A percentile compares a stretch with the other conserved stretches of the same genome.
Evolutionary conservation across 805 yeast genomes (phyloP).

Genomic region (Candida gorgasii): DNA sequence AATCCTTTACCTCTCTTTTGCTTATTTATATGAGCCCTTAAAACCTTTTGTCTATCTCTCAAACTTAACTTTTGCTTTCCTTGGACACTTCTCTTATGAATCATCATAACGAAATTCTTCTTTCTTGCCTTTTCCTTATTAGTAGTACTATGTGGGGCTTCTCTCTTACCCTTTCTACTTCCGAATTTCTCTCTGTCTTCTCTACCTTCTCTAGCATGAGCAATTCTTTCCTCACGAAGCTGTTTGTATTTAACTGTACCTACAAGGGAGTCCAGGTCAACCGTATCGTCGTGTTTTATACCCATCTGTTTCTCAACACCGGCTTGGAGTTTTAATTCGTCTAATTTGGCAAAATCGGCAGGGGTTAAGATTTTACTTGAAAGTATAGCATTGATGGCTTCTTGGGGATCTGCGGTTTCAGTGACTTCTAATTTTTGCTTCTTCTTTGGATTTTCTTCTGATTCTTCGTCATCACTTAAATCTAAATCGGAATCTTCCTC

Average conservation of each 20-base stretch:
- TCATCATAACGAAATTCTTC: conserved; percentile 99
- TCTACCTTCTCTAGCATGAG: conserved; percentile 84
- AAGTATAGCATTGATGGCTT: conserved; percentile 50
- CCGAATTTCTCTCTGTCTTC: conserved; percentile 92
- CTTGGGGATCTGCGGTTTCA: conserved; percentile 17
- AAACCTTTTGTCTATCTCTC: conserved; percentile 84
- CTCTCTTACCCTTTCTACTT: conserved; percentile 78
- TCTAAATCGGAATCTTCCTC: conserved; percentile 27
- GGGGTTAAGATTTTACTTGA: conserved; percentile 88
- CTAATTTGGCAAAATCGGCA: conserved; percentile 94
- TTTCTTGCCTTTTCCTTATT: conserved; percentile 94
- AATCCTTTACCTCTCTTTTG: conserved; percentile 54
- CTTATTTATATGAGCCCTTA: conserved; percentile 82
- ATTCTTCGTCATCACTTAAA: conserved; percentile 26
- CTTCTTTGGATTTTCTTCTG: conserved; percentile 28
- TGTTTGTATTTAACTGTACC: conserved; percentile 85
- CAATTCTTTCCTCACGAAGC: conserved; percentile 86
- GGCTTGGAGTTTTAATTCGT: conserved; percentile 81
- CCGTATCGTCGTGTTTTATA: conserved; percentile 72
- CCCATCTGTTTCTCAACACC: conserved; percentile 83
- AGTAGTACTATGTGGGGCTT: conserved; percentile 78
- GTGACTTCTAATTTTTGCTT: conserved; percentile 21
- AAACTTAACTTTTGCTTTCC: conserved; percentile 90
- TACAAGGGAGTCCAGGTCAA: conserved; percentile 73
- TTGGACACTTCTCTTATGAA: conserved; percentile 90